Conservation (phyloP, 2,329 filamentous ascomycete genomes). For the Samsoniella hepiali region DNA sequence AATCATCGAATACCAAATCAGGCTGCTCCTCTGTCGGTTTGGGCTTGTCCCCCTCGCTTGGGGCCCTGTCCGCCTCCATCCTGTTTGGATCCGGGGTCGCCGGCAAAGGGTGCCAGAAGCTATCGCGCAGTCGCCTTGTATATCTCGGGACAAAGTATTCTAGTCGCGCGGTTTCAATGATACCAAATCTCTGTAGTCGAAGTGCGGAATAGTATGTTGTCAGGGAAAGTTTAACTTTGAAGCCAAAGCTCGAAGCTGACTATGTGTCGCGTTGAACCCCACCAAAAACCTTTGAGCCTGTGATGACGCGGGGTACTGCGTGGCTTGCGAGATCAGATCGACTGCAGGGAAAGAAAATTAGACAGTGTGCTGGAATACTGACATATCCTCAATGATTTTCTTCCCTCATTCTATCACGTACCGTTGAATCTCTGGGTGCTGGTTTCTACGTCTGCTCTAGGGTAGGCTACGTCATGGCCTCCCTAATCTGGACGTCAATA, state of each 20-base stretch:
- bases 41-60: neutral
- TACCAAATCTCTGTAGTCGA: neutral
- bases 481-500: too few species aligned
- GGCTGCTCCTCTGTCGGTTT: slow-evolving; percentile 4
- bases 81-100: neutral
- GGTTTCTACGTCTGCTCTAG: too few species aligned
- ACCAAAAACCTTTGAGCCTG: slow-evolving; percentile 8
- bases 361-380: neutral
- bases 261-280: slow-evolving; percentile 9
- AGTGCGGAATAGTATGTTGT: neutral
- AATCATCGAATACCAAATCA: slow-evolving; percentile 31
- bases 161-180: neutral
- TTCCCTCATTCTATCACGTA: too few species aligned
- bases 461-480: too few species aligned
- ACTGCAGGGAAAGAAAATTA: neutral
- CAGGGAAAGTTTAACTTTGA: neutral
- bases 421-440: too few species aligned
- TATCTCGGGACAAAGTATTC: neutral
- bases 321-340: neutral
- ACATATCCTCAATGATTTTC: neutral
- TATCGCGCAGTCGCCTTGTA: neutral
- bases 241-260: neutral
- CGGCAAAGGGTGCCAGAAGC: neutral
- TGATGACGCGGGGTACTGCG: slow-evolving; percentile 3
- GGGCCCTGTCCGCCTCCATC: slow-evolving; percentile 5